phyloP scores from a whole-genome alignment of 148 eudicot genomes.

The Pharnaceum exiguum region DNA sequence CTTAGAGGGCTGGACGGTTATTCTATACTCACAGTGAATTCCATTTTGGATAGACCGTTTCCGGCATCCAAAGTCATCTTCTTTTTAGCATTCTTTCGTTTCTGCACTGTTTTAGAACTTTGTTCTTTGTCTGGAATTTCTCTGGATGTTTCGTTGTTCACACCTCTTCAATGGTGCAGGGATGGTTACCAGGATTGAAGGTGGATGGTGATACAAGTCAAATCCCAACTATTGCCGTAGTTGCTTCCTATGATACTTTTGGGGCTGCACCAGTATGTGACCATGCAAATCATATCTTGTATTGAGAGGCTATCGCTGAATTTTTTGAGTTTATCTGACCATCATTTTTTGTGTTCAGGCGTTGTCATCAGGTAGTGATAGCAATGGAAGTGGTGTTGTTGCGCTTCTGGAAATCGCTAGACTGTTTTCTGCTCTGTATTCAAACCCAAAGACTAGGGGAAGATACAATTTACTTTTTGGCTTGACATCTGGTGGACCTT shows the following conservation, averaged over 20 bases:
- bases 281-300: constrained; percentile 8
- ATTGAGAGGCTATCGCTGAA: not conserved
- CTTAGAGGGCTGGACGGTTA: no score
- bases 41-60: no score
- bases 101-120: no score
- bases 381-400: constrained; percentile 97
- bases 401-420: constrained; percentile 92
- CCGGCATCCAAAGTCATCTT: no score
- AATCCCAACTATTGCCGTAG: constrained; percentile 91
- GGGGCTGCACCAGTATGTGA: constrained; percentile 92
- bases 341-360: constrained; percentile 43
- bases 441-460: constrained; percentile 93
- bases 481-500: constrained; percentile 97
- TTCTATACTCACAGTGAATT: no score
- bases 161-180: constrained; percentile 43
- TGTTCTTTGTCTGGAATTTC: no score
- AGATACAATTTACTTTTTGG: constrained; percentile 94
- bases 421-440: constrained; percentile 76
- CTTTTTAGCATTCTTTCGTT: no score
- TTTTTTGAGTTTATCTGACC: constrained; percentile 1
- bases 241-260: constrained; percentile 97
- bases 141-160: constrained; percentile 10
- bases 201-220: constrained; percentile 86
- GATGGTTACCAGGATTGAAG: constrained; percentile 98
- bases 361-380: constrained; percentile 91